Base-by-base conservation (phyloP, 257 asterid genomes). In the Plantago major region DNA sequence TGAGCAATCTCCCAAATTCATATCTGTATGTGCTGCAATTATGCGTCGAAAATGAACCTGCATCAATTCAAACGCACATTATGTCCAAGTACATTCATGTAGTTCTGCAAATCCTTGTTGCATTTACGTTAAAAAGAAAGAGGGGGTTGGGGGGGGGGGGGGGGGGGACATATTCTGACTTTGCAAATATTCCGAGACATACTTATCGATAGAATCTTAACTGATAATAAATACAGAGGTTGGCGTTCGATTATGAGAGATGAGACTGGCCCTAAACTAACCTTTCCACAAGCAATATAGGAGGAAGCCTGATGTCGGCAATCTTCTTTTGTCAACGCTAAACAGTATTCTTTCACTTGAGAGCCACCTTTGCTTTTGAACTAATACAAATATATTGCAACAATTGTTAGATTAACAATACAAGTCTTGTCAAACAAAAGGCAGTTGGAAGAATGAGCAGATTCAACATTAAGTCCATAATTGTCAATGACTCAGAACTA, bases 41-140 rank as follows among this genome's bases (percentile, higher is more conserved):
- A 93, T 93, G 66, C 99, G 91, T 51, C 99, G 87, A 71, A 92
- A 93, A 78, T 93, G 99, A 76, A 93, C 99, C 97, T 92, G 68
- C 50, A 64, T 43, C 28, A 67, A 46, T 40, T 10, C 42, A 52
- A 60, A 68, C 42, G 68, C 60, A 58, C 3, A 19, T 64, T 59
- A 65, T 48, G 62, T 54, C 53, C 16, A 9, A 63, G 26, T 33
- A 52, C n/a, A 49, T 18, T 10, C 4, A 56, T 14, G 40, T 37
- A 42, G 38, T 54, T 56, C 33, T 49, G 50, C 57, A 57, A 22
- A 68, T 33, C 13, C 50, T 19, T 8, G 30, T 19, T 7, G 9
- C 12, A 15, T 10, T 17, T 16, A 49, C 1, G 26, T 22, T 5
- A 30, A 33, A 33, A 33, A 33, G 40, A 33, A 33, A 33, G 40